phyloP scores from a whole-genome alignment of 352 stramenopile genomes.

The Pythium brachiatum region DNA sequence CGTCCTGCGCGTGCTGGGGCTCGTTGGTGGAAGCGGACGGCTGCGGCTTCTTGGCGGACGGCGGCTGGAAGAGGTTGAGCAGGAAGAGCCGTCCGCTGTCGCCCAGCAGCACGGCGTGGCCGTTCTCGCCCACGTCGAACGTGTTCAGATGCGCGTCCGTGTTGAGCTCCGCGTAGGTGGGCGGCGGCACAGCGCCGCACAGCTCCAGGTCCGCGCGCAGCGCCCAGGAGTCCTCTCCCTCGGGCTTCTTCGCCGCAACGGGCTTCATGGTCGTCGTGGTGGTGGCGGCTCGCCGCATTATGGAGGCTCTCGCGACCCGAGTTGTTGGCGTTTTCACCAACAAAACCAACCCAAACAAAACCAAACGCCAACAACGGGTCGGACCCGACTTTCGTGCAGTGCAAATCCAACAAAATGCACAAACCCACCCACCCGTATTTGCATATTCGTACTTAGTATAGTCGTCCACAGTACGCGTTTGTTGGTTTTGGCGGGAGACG shows the following conservation, averaged over 20 bases:
- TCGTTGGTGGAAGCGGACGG: not conserved
- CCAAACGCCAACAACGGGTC: not conserved
- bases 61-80: slow-evolving; percentile 49
- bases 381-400: not conserved
- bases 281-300: not conserved
- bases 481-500: slow-evolving; percentile 7
- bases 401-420: too few relatives aligned
- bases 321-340: slow-evolving; percentile 5
- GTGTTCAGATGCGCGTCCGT: slow-evolving; percentile 56
- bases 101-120: slow-evolving; percentile 46
- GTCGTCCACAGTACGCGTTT: slow-evolving; percentile 2
- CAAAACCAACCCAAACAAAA: not conserved
- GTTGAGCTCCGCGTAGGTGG: slow-evolving; percentile 48
- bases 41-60: slow-evolving; percentile 17
- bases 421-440: not conserved
- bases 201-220: slow-evolving; percentile 56
- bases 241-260: not conserved
- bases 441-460: not conserved
- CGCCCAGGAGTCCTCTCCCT: slow-evolving; percentile 44
- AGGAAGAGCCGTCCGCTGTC: slow-evolving; percentile 49
- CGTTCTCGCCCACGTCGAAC: slow-evolving; percentile 62
- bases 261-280: slow-evolving; percentile 4
- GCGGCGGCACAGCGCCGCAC: slow-evolving; percentile 51
- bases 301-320: not conserved
- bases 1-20: not conserved